phyloP scores from a whole-genome alignment of 305 asterid genomes.

The Solanum aculeatissimum region DNA sequence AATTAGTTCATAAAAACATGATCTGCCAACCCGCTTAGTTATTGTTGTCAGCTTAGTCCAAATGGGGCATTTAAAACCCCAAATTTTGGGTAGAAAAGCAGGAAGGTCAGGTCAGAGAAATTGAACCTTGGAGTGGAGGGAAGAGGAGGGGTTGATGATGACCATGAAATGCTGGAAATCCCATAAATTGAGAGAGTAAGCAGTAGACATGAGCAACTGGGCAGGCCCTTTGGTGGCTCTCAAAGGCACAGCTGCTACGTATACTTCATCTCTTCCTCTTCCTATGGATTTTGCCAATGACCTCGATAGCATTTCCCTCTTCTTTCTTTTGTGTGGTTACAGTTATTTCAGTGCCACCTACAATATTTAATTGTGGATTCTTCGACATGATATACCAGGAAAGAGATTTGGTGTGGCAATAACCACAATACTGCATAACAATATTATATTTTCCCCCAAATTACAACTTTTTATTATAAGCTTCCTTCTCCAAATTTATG shows the following conservation, averaged over 20 bases:
- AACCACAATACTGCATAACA: not conserved
- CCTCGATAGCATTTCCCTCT: not conserved
- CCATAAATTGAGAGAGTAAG: conserved; percentile 43
- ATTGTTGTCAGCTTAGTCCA: not conserved
- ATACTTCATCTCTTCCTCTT: conserved; percentile 39
- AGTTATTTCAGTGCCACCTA: not conserved
- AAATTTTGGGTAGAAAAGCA: too few relatives aligned
- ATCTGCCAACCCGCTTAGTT: not conserved
- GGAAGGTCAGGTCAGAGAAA: too few relatives aligned
- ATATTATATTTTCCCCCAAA: too few relatives aligned
- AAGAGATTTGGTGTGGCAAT: not conserved
- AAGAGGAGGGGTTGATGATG: conserved; percentile 34
- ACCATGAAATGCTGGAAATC: conserved; percentile 70
- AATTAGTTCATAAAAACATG: not conserved
- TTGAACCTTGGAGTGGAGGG: conserved; percentile 5
- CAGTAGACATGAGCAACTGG: conserved; percentile 40
- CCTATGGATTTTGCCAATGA: not conserved
- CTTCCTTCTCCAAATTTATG: too few relatives aligned
- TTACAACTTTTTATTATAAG: too few relatives aligned
- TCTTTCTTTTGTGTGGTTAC: not conserved
- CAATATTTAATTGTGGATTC: not conserved
- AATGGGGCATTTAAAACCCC: not conserved
- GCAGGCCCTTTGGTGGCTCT: conserved; percentile 51
- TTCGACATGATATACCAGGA: not conserved
- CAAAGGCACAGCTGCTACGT: conserved; percentile 51